phyloP scores from a whole-genome alignment of 768 basidiomycete genomes.

The Boletus vinaceobasis region DNA sequence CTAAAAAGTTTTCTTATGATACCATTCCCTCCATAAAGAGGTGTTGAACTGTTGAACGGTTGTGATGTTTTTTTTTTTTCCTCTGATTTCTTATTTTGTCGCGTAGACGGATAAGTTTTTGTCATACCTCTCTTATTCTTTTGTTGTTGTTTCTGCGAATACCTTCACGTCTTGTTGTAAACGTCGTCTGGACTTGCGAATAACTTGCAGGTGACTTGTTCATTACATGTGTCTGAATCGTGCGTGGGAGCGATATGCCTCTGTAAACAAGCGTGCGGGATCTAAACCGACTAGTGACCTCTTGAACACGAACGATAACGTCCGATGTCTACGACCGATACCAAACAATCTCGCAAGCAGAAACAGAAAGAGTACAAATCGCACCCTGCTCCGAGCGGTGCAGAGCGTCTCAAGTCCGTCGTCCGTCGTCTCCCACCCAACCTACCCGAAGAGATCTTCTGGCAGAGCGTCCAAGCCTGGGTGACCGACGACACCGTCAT shows the following conservation, averaged over 20 bases:
- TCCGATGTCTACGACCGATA: conserved; percentile 17
- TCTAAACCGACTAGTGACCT: neutral
- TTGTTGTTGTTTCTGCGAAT: neutral
- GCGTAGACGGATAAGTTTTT: conserved; percentile 12
- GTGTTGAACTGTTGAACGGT: conserved; percentile 4
- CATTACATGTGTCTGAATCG: too few species aligned
- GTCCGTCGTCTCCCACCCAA: conserved; percentile 88
- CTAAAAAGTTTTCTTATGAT: conserved; percentile 8
- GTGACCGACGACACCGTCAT: conserved; percentile 66
- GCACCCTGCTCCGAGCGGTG: conserved; percentile 27
- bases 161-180: neutral
- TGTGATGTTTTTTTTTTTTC: neutral
- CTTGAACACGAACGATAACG: neutral
- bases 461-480: conserved; percentile 87
- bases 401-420: conserved; percentile 78
- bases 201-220: neutral
- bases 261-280: neutral
- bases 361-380: conserved; percentile 33
- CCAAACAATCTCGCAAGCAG: conserved; percentile 22
- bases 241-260: conserved; percentile 2
- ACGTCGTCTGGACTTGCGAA: neutral
- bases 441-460: conserved; percentile 89
- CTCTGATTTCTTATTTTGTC: neutral
- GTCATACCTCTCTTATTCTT: conserved; percentile 17
- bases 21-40: neutral